Percentiles rank a stretch among this genome's conserved stretches.
Evolutionary conservation across 257 asterid genomes (phyloP).

Genomic region (Penstemon eatonii): DNA sequence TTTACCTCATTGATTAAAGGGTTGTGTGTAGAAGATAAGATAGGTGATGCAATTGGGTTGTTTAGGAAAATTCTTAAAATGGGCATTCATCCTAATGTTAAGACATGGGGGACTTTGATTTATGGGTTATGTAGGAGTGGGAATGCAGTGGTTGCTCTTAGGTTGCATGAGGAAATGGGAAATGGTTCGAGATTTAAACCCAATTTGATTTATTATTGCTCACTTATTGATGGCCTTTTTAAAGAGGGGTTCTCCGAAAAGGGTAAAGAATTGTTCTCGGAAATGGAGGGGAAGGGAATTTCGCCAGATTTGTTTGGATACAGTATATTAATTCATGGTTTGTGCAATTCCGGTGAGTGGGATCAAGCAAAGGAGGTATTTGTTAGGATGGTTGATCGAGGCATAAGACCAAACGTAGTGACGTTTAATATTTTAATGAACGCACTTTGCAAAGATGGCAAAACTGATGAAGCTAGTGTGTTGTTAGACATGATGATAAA

Average conservation of each 20-base stretch:
- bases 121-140: conserved; percentile 72
- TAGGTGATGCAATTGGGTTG: conserved; percentile 50
- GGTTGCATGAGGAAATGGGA: conserved; percentile 50
- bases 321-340: conserved; percentile 52
- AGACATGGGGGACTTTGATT: conserved; percentile 62
- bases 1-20: conserved; percentile 67
- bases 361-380: conserved; percentile 56
- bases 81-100: conserved; percentile 48
- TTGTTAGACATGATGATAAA: conserved; percentile 58
- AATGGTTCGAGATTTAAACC: conserved; percentile 43
- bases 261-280: conserved; percentile 51
- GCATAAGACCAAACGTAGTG: conserved; percentile 60
- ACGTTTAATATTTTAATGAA: conserved; percentile 54
- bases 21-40: conserved; percentile 45
- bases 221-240: conserved; percentile 63
- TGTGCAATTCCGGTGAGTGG: conserved; percentile 51
- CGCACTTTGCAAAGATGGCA: conserved; percentile 65
- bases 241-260: conserved; percentile 56
- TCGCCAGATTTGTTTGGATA: conserved; percentile 57
- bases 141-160: conserved; percentile 50
- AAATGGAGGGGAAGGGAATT: conserved; percentile 61
- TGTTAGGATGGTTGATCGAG: conserved; percentile 61
- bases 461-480: conserved; percentile 54
- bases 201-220: conserved; percentile 52
- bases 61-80: conserved; percentile 47